Evolutionary conservation across 192 early-diverging fungal genomes (phyloP).

Genomic region (Coemansia sp.): DNA sequence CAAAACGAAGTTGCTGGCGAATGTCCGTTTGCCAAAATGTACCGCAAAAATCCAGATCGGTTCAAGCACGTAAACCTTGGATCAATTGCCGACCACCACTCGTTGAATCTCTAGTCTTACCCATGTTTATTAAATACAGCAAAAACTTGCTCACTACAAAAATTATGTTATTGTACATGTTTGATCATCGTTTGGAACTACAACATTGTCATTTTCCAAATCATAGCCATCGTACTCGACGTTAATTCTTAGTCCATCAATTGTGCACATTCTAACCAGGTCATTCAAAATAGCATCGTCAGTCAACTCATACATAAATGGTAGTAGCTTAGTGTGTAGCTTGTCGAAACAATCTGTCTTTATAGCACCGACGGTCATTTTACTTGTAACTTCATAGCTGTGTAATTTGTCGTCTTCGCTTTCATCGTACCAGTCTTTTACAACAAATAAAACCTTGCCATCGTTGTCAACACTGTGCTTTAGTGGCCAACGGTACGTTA

Average conservation of each 20-base stretch:
- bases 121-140: neutral
- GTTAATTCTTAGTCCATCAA: neutral
- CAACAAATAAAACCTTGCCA: neutral
- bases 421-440: neutral
- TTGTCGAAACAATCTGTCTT: neutral
- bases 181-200: neutral
- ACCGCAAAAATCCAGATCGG: slow-evolving; percentile 41
- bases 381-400: neutral
- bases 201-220: neutral
- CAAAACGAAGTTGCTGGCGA: slow-evolving; percentile 18
- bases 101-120: slow-evolving; percentile 18
- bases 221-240: neutral
- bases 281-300: neutral
- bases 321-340: neutral
- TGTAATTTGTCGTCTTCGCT: neutral
- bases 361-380: neutral
- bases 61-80: slow-evolving; percentile 40
- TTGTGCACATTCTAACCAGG: neutral
- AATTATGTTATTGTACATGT: neutral
- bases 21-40: slow-evolving; percentile 53
- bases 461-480: neutral
- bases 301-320: neutral
- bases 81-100: slow-evolving; percentile 24
- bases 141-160: neutral
- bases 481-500: neutral